These are phyloP conservation scores for Phyllosticta citriasiana DNA, from an alignment of 2,329 filamentous ascomycete species.

Conservation along the genomic window DNA sequence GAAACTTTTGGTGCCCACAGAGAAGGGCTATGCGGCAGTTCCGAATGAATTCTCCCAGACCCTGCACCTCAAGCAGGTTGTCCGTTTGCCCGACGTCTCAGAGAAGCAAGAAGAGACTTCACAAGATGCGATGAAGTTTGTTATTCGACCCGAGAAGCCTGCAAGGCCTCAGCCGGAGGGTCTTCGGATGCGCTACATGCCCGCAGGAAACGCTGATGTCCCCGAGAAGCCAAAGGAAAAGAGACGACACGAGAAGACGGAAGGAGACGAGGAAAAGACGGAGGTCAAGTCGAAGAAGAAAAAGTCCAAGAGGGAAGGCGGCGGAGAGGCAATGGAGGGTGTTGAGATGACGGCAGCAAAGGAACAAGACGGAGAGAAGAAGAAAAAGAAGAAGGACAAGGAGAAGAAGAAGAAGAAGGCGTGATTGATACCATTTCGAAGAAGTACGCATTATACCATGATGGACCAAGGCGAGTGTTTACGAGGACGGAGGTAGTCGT, in stretches of 20 bases:
- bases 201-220: constrained; percentile 48
- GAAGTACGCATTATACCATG: constrained; percentile 22
- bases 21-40: constrained; percentile 43
- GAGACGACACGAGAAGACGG: constrained; percentile 25
- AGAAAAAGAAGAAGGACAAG: constrained; percentile 23
- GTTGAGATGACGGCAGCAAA: constrained; percentile 11
- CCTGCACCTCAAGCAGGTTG: constrained; percentile 55
- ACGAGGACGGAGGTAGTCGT: not conserved
- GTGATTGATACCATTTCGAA: constrained; percentile 19
- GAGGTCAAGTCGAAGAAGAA: constrained; percentile 9
- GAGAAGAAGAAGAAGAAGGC: constrained; percentile 22
- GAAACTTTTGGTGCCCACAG: constrained; percentile 51
- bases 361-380: constrained; percentile 9
- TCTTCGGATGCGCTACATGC: constrained; percentile 56
- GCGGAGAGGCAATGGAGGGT: constrained; percentile 10
- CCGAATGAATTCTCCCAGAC: constrained; percentile 42
- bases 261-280: constrained; percentile 10
- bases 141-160: constrained; percentile 40
- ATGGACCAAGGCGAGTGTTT: constrained; percentile 17
- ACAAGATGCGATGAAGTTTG: constrained; percentile 31
- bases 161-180: constrained; percentile 57
- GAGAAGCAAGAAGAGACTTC: constrained; percentile 32
- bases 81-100: constrained; percentile 40
- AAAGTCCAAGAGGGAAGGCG: not conserved
- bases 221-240: constrained; percentile 18